These are phyloP conservation scores for Mentha longifolia DNA, from an alignment of 257 asterid genomes.

Conservation along the genomic window DNA sequence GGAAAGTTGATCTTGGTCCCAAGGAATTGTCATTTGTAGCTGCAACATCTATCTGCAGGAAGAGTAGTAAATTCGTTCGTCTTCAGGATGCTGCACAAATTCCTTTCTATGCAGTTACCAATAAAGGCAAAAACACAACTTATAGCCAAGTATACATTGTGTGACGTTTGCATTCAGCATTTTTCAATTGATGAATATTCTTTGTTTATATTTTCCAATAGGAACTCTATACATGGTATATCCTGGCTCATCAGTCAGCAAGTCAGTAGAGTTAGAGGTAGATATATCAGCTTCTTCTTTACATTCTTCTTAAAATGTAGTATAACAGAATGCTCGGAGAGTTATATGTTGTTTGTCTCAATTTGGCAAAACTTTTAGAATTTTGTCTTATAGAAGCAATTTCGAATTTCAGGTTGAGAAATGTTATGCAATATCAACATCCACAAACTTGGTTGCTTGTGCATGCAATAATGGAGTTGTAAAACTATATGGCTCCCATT, in stretches of 20 bases:
- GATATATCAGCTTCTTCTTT: constrained; percentile 22
- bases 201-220: constrained; percentile 30
- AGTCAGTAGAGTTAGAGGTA: constrained; percentile 69
- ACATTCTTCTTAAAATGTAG: constrained; percentile 7
- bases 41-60: constrained; percentile 44
- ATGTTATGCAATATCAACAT: constrained; percentile 63
- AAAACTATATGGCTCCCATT: constrained; percentile 45
- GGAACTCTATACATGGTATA: constrained; percentile 64
- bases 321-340: no score
- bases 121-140: constrained; percentile 48
- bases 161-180: constrained; percentile 19
- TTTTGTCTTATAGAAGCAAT: no score
- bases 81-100: constrained; percentile 43
- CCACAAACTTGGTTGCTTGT: constrained; percentile 66
- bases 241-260: constrained; percentile 49
- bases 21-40: constrained; percentile 60
- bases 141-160: constrained; percentile 13
- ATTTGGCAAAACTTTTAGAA: no score
- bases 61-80: constrained; percentile 29
- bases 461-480: constrained; percentile 75
- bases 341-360: no score
- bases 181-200: constrained; percentile 19
- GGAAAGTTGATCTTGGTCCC: constrained; percentile 51
- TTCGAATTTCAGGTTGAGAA: constrained; percentile 61
- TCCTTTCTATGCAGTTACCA: constrained; percentile 66